Conservation (phyloP, 108 stramenopile genomes). For the Skeletonema costatum region DNA sequence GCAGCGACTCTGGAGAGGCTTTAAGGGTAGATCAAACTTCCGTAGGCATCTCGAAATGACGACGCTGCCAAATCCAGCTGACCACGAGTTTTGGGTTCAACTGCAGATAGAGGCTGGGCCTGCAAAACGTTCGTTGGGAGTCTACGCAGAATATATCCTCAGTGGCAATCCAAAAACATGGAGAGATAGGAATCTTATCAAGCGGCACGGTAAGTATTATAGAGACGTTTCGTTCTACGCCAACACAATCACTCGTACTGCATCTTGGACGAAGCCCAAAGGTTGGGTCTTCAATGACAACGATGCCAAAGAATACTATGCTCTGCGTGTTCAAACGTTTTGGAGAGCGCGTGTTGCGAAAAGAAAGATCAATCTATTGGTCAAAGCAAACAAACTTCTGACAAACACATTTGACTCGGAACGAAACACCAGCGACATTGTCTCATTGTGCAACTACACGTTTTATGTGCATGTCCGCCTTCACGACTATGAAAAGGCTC, state of each 20-base stretch:
- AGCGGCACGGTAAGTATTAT: slow-evolving; percentile 27
- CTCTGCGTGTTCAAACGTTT: slow-evolving; percentile 38
- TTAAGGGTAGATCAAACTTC: slow-evolving; percentile 14
- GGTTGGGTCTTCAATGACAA: slow-evolving; percentile 48
- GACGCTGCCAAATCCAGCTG: slow-evolving; percentile 30
- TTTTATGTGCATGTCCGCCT: slow-evolving; percentile 42
- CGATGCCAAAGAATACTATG: slow-evolving; percentile 43
- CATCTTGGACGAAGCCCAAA: slow-evolving; percentile 44
- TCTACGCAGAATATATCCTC: slow-evolving; percentile 43
- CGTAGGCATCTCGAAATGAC: slow-evolving; percentile 28
- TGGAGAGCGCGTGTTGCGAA: slow-evolving; percentile 45
- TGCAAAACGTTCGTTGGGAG: slow-evolving; percentile 28
- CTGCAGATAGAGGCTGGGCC: slow-evolving; percentile 37
- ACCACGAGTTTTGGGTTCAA: slow-evolving; percentile 35
- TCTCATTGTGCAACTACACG: slow-evolving; percentile 46
- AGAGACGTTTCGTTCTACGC: slow-evolving; percentile 43
- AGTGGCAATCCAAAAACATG: slow-evolving; percentile 27
- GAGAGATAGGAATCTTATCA: slow-evolving; percentile 21
- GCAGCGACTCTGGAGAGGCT: slow-evolving; percentile 42
- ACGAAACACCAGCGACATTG: slow-evolving; percentile 29
- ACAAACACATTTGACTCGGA: slow-evolving; percentile 37
- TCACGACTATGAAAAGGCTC: slow-evolving; percentile 50
- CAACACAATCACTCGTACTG: slow-evolving; percentile 41
- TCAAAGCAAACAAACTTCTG: slow-evolving; percentile 40
- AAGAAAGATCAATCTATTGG: slow-evolving; percentile 35